Percentiles rank a stretch among this genome's conserved stretches.
Conservation (phyloP, 495 filamentous ascomycete species). For the Filosporella fistucella region DNA sequence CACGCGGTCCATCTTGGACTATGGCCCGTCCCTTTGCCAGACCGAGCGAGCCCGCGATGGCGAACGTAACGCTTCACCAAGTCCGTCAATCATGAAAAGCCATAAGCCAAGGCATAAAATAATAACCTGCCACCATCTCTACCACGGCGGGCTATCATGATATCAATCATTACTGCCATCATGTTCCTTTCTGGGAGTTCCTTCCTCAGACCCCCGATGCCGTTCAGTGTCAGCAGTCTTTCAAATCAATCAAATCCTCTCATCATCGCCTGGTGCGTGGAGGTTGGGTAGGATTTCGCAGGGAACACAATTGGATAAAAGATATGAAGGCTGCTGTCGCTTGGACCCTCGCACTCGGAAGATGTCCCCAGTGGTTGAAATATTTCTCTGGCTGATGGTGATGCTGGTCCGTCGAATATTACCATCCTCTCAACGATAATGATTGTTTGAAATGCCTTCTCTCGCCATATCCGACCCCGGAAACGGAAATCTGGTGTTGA, state of each 20-base stretch:
- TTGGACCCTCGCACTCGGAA: not conserved
- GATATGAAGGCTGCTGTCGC: not conserved
- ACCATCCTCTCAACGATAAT: not conserved
- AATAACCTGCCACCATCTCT: too few species aligned
- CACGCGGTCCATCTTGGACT: not conserved
- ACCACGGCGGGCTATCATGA: too few species aligned
- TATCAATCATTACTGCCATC: too few species aligned
- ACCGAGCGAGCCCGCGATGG: too few species aligned
- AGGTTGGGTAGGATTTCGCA: not conserved
- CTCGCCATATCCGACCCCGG: not conserved
- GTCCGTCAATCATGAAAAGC: conserved; percentile 2
- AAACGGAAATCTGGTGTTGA: not conserved
- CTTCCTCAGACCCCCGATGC: too few species aligned
- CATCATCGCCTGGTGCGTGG: not conserved
- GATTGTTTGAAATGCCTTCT: not conserved
- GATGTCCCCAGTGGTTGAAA: not conserved
- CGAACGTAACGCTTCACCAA: too few species aligned
- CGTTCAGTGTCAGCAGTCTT: not conserved
- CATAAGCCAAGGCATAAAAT: not conserved
- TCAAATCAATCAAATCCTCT: not conserved
- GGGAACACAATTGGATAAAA: conserved; percentile 3
- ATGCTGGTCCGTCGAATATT: conserved; percentile 1
- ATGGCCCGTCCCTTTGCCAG: conserved; percentile 1
- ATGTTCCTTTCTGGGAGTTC: too few species aligned
- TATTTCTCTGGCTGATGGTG: not conserved